Evolutionary conservation across 1,139 yeast genomes (phyloP).

Genomic region (Saccharomyces hybrid): DNA sequence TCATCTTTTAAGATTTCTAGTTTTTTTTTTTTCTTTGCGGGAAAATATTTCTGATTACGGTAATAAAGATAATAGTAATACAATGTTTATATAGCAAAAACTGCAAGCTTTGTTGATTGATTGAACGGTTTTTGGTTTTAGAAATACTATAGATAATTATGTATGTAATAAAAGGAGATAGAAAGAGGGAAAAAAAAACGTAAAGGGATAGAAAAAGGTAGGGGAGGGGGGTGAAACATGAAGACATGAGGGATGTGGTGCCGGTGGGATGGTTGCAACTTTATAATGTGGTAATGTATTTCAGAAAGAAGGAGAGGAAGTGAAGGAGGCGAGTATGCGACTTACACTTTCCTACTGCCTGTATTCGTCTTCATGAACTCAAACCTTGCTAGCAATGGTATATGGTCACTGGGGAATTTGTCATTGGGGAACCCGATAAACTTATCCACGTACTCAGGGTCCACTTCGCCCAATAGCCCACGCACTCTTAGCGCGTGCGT

Average conservation of each 20-base stretch:
- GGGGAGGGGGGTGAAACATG: not conserved
- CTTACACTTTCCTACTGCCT: constrained; percentile 26
- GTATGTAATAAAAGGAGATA: too few species aligned
- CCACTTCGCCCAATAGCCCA: constrained; percentile 81
- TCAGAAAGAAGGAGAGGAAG: not conserved
- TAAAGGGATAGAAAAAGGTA: not conserved
- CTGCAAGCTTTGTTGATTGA: not conserved
- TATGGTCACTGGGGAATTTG: constrained; percentile 90
- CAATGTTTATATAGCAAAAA: too few species aligned
- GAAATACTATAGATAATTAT: not conserved
- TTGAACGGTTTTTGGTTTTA: not conserved
- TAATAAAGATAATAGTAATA: not conserved
- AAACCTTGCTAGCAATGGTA: constrained; percentile 72
- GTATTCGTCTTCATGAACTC: constrained; percentile 51
- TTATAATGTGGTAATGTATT: not conserved
- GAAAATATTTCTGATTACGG: not conserved
- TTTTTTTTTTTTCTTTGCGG: not conserved
- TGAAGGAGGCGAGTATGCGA: constrained; percentile 1
- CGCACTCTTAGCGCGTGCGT: constrained; percentile 70
- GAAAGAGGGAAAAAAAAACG: not conserved
- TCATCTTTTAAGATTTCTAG: not conserved
- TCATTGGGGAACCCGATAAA: constrained; percentile 92
- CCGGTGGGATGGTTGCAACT: not conserved
- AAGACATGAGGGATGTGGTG: not conserved
- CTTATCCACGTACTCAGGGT: constrained; percentile 63